Percentiles rank a stretch among this genome's conserved stretches.
Evolutionary conservation across 352 stramenopile species (phyloP).

Genomic region (Thraustochytrium striatum): DNA sequence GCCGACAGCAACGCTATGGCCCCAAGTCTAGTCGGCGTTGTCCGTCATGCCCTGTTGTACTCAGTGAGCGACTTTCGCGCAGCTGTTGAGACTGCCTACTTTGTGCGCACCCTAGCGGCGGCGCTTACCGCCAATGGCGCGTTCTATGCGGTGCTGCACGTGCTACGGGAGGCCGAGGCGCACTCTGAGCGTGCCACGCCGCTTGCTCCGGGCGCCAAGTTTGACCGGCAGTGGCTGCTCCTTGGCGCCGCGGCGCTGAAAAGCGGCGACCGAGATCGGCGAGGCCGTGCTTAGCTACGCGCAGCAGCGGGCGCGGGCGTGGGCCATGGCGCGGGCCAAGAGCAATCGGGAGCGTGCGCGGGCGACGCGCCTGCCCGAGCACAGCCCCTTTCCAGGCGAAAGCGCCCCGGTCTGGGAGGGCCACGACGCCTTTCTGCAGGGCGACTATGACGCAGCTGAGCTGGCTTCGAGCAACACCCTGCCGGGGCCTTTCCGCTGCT

Average conservation of each 20-base stretch:
- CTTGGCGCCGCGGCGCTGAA: not conserved
- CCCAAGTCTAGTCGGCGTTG: too few species aligned
- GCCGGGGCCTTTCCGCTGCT: conserved; percentile 12
- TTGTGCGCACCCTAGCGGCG: not conserved
- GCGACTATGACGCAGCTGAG: conserved; percentile 23
- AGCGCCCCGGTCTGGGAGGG: not conserved
- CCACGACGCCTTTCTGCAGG: conserved; percentile 20
- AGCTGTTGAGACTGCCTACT: not conserved
- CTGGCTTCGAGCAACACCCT: not conserved
- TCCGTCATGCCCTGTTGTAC: too few species aligned
- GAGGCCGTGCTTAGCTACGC: conserved; percentile 8
- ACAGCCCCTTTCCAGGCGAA: not conserved
- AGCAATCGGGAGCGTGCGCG: not conserved
- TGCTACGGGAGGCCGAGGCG: conserved; percentile 24
- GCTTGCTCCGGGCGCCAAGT: not conserved
- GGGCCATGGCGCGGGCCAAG: not conserved
- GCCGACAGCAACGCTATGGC: too few species aligned
- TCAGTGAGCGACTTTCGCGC: not conserved
- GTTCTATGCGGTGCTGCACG: conserved; percentile 17
- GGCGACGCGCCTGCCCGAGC: not conserved
- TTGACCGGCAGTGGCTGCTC: conserved; percentile 28
- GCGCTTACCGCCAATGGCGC: not conserved
- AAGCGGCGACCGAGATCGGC: not conserved
- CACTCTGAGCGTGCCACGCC: not conserved
- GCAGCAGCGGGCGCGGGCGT: not conserved